Conservation (phyloP, 805 yeast species). For the Myxozyma monticola region DNA sequence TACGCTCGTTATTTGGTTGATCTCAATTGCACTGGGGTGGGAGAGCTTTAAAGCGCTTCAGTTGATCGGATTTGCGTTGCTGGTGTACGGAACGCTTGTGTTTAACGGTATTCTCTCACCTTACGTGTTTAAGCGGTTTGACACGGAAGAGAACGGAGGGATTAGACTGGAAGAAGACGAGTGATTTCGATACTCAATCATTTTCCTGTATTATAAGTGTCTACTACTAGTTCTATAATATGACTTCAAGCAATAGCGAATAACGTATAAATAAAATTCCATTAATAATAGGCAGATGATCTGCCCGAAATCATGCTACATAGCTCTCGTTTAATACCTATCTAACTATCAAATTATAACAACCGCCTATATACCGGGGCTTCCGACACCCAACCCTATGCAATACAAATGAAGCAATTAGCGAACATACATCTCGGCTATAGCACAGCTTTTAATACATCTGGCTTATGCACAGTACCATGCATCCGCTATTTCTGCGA, state of each 20-base stretch:
- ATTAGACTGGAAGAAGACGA: constrained; percentile 2
- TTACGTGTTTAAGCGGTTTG: constrained; percentile 4
- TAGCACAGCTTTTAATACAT: too few relatives aligned
- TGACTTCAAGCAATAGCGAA: neutral
- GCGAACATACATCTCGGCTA: too few relatives aligned
- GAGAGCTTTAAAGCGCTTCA: constrained; percentile 65
- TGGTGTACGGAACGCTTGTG: constrained; percentile 71
- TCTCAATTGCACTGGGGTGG: constrained; percentile 73
- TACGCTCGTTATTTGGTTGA: constrained; percentile 71
- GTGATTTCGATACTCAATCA: neutral
- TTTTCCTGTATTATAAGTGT: neutral
- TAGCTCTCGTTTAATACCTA: too few relatives aligned
- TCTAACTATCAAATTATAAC: too few relatives aligned
- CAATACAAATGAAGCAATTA: too few relatives aligned
- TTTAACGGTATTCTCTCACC: constrained; percentile 53
- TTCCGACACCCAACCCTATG: too few relatives aligned
- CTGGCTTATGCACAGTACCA: too few relatives aligned
- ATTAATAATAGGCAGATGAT: too few relatives aligned
- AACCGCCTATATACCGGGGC: too few relatives aligned
- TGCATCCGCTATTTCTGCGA: too few relatives aligned
- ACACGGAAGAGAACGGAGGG: neutral
- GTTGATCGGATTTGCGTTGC: constrained; percentile 58
- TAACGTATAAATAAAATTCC: too few relatives aligned
- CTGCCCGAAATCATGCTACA: too few relatives aligned
- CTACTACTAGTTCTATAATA: neutral